These are phyloP conservation scores for Solanum dulcamara DNA, from an alignment of 257 asterid genomes.

Conservation along the genomic window DNA sequence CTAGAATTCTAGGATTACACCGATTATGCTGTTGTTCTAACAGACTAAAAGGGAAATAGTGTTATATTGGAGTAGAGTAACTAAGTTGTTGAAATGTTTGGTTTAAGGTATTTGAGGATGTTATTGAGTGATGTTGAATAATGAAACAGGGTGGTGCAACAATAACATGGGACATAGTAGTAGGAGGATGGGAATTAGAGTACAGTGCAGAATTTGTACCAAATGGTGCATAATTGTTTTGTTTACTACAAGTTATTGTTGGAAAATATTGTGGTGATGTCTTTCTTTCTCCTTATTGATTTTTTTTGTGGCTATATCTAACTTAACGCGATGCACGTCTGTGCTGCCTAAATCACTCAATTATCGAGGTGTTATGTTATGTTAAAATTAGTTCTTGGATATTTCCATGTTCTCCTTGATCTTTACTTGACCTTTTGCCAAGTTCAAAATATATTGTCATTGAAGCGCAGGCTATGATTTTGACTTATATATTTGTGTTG, in stretches of 20 bases:
- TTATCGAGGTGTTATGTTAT: too few relatives aligned
- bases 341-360: too few relatives aligned
- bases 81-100: too few relatives aligned
- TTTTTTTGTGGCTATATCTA: too few relatives aligned
- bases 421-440: slow-evolving; percentile 29
- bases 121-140: not conserved
- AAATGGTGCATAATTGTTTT: too few relatives aligned
- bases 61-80: not conserved
- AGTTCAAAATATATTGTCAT: slow-evolving; percentile 28
- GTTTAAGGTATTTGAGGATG: not conserved
- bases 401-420: slow-evolving; percentile 15
- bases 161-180: slow-evolving; percentile 81
- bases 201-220: slow-evolving; percentile 74
- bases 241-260: too few relatives aligned
- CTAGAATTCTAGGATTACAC: too few relatives aligned
- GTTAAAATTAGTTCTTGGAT: slow-evolving; percentile 34
- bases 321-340: too few relatives aligned
- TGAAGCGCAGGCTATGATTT: slow-evolving; percentile 18
- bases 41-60: not conserved
- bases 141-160: slow-evolving; percentile 43
- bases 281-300: too few relatives aligned
- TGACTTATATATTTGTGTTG: slow-evolving; percentile 17
- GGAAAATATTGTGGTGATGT: too few relatives aligned
- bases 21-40: not conserved
- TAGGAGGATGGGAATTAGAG: slow-evolving; percentile 88